phyloP scores from a whole-genome alignment of 768 basidiomycete species.

The Tephrocybe sp. region DNA sequence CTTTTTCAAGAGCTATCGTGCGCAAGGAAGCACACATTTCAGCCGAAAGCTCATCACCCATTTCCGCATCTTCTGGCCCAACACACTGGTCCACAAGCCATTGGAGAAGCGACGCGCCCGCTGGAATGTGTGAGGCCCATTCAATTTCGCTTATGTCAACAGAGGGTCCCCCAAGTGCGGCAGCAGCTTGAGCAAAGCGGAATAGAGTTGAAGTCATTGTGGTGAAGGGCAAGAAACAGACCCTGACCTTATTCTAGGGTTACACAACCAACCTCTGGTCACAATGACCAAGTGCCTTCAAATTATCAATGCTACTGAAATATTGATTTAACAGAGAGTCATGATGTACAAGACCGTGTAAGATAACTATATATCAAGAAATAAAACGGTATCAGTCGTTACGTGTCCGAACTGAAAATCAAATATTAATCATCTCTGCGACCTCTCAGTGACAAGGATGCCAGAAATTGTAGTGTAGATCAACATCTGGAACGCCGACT shows the following conservation, averaged over 20 bases:
- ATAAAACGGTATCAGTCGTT: neutral
- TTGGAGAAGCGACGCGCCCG: constrained; percentile 27
- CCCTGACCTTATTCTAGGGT: neutral
- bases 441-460: constrained; percentile 19
- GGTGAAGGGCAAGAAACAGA: neutral
- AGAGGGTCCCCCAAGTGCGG: constrained; percentile 28
- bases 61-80: constrained; percentile 6
- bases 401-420: no score
- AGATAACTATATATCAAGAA: neutral
- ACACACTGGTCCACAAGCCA: constrained; percentile 30
- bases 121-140: constrained; percentile 29
- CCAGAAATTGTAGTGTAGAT: constrained; percentile 48
- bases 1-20: constrained; percentile 27
- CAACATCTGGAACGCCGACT: constrained; percentile 55
- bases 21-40: constrained; percentile 19
- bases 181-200: constrained; percentile 14
- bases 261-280: neutral
- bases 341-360: neutral
- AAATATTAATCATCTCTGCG: neutral
- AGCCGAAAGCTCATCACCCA: constrained; percentile 1
- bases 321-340: neutral
- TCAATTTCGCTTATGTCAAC: constrained; percentile 26
- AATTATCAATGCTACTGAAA: neutral
- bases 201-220: constrained; percentile 1
- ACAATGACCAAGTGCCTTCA: no score